Evolutionary conservation across 2,329 filamentous ascomycete species (phyloP), one percentile per base, ranked within the genome.

Genomic region (Falciphora oryzae): DNA sequence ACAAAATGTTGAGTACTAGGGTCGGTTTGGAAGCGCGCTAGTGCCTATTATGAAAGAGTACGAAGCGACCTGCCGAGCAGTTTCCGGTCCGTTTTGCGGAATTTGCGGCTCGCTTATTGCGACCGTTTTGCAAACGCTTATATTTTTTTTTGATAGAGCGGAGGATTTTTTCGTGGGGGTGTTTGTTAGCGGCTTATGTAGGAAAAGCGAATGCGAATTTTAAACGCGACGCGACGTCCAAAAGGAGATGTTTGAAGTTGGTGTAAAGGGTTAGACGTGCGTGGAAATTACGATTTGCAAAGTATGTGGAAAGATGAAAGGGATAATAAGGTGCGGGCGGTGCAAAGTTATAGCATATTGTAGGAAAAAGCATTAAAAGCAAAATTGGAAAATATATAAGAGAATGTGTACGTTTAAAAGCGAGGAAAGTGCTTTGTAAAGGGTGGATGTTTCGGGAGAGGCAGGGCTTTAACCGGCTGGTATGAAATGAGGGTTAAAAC

Each of bases 1-100:
- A 53, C 44, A 53, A 53, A 7, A 53, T 53, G 44, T 53, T 53
- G 44, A 53, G 44, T n/a, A 53, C 44, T 7, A 53, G 16, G 44
- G 44, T 53, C 44, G 44, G 44, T 53, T 53, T 53, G 44, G 44
- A 53, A 53, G 44, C 44, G 44, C 44, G 44, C 44, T 53, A n/a
- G 44, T 53, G 44, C 44, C 44, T 53, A 53, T 53, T n/a, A 53
- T 53, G 44, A 53, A 53, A 53, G 44, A 53, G 44, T 7, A 53
- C 44, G 44, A 53, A 53, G 44, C 44, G 44, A 53, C 44, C 44
- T 53, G 44, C 44, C 44, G 44, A 53, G 44, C 44, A 53, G 44
- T 7, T 53, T 53, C 44, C 44, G 8, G 44, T 53, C 44, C 44
- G 44, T 53, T 53, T 53, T 53, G 44, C 44, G 44, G 7, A 53